Conservation (phyloP, 805 yeast species). For the Candida dajiaensis region DNA sequence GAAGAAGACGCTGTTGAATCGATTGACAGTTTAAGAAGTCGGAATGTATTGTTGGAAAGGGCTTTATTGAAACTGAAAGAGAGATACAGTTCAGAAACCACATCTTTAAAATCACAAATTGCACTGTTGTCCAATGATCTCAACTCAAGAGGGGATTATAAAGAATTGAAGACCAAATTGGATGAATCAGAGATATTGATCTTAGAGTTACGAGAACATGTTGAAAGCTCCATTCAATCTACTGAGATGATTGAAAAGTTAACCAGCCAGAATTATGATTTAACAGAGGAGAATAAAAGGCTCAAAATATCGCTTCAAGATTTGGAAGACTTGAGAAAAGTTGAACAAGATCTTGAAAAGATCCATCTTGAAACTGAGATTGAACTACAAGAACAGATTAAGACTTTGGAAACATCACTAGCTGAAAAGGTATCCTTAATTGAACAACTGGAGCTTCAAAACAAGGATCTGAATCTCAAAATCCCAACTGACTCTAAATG, state of each 20-base stretch:
- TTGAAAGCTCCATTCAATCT: slow-evolving; percentile 25
- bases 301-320: slow-evolving; percentile 37
- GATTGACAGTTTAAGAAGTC: slow-evolving; percentile 9
- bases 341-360: slow-evolving; percentile 44
- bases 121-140: slow-evolving; percentile 4
- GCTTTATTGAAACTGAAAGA: slow-evolving; percentile 33
- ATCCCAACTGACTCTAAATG: neutral
- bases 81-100: slow-evolving; percentile 25
- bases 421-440: slow-evolving; percentile 11
- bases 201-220: slow-evolving; percentile 22
- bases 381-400: slow-evolving; percentile 37
- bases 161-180: slow-evolving; percentile 10
- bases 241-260: slow-evolving; percentile 30
- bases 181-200: slow-evolving; percentile 14
- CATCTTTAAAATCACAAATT: slow-evolving; percentile 20
- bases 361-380: slow-evolving; percentile 36
- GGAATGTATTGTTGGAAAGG: slow-evolving; percentile 35
- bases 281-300: slow-evolving; percentile 27
- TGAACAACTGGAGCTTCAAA: slow-evolving; percentile 7
- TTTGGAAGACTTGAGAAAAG: slow-evolving; percentile 41
- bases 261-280: slow-evolving; percentile 30
- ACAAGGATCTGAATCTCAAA: slow-evolving; percentile 13
- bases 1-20: neutral
- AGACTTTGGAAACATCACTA: slow-evolving; percentile 17
- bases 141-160: neutral